Conservation (phyloP, 148 eudicot species). For the Pharnaceum exiguum region DNA sequence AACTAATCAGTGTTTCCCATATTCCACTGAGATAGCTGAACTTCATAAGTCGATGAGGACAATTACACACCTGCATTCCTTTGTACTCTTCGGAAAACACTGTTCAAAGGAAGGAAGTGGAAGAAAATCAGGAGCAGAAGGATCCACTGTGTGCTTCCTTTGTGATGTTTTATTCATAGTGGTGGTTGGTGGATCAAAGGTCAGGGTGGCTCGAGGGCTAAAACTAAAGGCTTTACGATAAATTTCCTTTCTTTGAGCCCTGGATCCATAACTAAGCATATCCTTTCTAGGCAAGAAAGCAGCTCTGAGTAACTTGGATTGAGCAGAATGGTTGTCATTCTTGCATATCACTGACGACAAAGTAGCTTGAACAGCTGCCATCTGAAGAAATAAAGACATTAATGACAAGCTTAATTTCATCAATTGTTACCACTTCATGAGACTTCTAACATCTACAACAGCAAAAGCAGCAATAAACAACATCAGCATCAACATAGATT, state of each 20-base stretch:
- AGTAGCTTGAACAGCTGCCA: constrained; percentile 77
- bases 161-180: constrained; percentile 42
- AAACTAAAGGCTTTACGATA: constrained; percentile 20
- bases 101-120: constrained; percentile 92
- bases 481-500: too few relatives aligned
- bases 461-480: too few relatives aligned
- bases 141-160: constrained; percentile 80
- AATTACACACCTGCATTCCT: constrained; percentile 60
- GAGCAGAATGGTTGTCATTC: constrained; percentile 39
- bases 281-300: constrained; percentile 60
- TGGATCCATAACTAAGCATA: constrained; percentile 33
- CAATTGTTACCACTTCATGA: too few relatives aligned
- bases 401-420: too few relatives aligned
- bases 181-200: constrained; percentile 72
- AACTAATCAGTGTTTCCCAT: too few relatives aligned
- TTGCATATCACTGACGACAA: constrained; percentile 56
- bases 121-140: constrained; percentile 85
- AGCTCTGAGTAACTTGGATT: constrained; percentile 33
- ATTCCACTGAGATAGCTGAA: too few relatives aligned
- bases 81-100: constrained; percentile 91
- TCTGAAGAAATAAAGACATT: constrained; percentile 25
- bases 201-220: constrained; percentile 63
- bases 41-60: too few relatives aligned
- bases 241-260: constrained; percentile 35
- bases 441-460: too few relatives aligned